Conservation (phyloP, 768 basidiomycete genomes). For the Mycena alexandri region DNA sequence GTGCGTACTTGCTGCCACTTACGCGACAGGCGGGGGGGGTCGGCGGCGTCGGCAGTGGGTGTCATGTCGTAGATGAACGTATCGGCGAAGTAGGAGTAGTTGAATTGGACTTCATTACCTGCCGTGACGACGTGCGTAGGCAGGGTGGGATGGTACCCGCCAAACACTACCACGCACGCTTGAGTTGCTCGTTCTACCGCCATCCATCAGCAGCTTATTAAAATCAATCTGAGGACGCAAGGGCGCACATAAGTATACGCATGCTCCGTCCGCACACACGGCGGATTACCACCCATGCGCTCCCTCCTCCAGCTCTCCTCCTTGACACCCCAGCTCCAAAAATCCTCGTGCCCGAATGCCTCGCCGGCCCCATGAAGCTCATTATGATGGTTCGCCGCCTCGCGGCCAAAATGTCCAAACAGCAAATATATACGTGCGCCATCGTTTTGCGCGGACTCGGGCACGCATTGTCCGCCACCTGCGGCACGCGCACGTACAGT, state of each 20-base stretch:
- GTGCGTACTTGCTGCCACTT: constrained; percentile 55
- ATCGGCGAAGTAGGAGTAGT: too few relatives aligned
- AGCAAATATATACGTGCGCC: constrained; percentile 49
- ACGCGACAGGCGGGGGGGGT: too few relatives aligned
- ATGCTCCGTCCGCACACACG: constrained; percentile 48
- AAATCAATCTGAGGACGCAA: too few relatives aligned
- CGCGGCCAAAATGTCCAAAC: constrained; percentile 52
- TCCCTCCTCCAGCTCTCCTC: constrained; percentile 46
- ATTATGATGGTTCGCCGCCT: constrained; percentile 39
- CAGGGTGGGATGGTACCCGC: too few relatives aligned
- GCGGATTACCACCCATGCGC: constrained; percentile 47
- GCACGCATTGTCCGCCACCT: constrained; percentile 34
- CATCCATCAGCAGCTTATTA: too few relatives aligned
- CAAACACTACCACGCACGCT: too few relatives aligned
- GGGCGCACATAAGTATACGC: constrained; percentile 43
- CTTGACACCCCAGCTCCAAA: constrained; percentile 50
- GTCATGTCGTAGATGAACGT: too few relatives aligned
- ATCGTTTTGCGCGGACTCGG: constrained; percentile 52
- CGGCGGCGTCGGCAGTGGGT: too few relatives aligned
- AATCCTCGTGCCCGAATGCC: constrained; percentile 41
- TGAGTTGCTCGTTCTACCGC: too few relatives aligned
- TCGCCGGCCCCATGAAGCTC: constrained; percentile 41
- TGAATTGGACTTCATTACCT: too few relatives aligned
- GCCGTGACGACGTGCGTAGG: too few relatives aligned
- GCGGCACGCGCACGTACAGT: constrained; percentile 44